A percentile compares a stretch with the other conserved stretches of the same genome.
Evolutionary conservation across 257 asterid species (phyloP).

Genomic region (Solanum virginianum): DNA sequence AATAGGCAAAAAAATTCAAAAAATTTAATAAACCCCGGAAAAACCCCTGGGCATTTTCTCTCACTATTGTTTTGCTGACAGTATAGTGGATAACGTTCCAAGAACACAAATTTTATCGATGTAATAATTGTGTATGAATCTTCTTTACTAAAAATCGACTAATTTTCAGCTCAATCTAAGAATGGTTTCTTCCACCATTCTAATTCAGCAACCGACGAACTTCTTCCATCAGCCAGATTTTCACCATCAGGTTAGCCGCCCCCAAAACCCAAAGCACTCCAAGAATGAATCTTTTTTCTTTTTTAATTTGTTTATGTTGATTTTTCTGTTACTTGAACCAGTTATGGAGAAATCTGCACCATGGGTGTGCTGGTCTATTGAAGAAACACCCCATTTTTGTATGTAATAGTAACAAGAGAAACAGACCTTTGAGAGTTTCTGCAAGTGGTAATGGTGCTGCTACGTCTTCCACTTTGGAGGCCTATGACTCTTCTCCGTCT

Average conservation of each 20-base stretch:
- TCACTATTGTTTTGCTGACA: background rate
- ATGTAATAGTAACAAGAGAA: constrained; percentile 14
- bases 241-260: background rate
- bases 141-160: background rate
- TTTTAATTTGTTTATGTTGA: background rate
- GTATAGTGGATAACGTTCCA: background rate
- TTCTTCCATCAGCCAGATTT: background rate
- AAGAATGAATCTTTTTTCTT: background rate
- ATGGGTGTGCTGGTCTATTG: background rate
- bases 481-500: constrained; percentile 14
- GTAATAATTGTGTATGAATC: background rate
- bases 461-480: constrained; percentile 4
- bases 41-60: background rate
- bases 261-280: background rate
- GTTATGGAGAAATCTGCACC: constrained; percentile 14
- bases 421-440: constrained; percentile 8
- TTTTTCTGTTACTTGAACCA: background rate
- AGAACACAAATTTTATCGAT: background rate
- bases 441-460: constrained; percentile 20
- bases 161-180: background rate
- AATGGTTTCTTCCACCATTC: background rate
- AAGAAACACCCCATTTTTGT: constrained; percentile 10
- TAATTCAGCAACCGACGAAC: background rate
- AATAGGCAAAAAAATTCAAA: too few species aligned
- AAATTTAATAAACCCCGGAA: background rate